Conservation (phyloP, 2,329 filamentous ascomycete species). For the Neonectria sp. region DNA sequence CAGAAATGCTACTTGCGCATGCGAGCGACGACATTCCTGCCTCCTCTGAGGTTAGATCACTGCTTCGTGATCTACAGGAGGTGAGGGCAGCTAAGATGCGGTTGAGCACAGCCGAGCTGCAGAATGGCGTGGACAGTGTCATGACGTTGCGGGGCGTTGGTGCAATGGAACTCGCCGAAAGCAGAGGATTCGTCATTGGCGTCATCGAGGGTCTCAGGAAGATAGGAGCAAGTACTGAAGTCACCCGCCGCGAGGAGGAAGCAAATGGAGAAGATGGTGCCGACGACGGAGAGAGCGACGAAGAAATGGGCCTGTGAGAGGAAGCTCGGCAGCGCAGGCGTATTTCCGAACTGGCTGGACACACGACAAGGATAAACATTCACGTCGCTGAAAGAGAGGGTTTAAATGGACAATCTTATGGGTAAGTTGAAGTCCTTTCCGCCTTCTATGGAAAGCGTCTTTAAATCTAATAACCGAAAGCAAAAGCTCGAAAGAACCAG, state of each 20-base stretch:
- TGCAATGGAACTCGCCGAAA: constrained; percentile 93
- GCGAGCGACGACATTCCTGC: constrained; percentile 86
- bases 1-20: constrained; percentile 88
- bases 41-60: constrained; percentile 79
- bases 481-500: not conserved
- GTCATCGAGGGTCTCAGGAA: constrained; percentile 91
- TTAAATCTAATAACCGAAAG: constrained; percentile 9
- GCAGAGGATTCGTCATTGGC: constrained; percentile 84
- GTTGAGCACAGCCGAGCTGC: constrained; percentile 79
- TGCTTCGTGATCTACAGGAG: constrained; percentile 88
- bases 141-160: constrained; percentile 82
- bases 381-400: not conserved
- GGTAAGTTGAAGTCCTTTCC: constrained; percentile 16
- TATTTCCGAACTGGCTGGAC: not conserved
- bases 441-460: not conserved
- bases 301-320: constrained; percentile 65
- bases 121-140: constrained; percentile 80
- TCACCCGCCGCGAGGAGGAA: constrained; percentile 82
- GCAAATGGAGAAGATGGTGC: constrained; percentile 75
- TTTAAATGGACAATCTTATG: not conserved
- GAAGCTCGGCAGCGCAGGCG: not conserved
- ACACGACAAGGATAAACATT: not conserved
- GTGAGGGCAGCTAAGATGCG: constrained; percentile 92
- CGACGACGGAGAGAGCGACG: constrained; percentile 73
- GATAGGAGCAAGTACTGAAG: constrained; percentile 86